A percentile compares a stretch with the other conserved stretches of the same genome.
Conservation (phyloP, 2,329 filamentous ascomycete genomes). For the Westerdykella sp. region DNA sequence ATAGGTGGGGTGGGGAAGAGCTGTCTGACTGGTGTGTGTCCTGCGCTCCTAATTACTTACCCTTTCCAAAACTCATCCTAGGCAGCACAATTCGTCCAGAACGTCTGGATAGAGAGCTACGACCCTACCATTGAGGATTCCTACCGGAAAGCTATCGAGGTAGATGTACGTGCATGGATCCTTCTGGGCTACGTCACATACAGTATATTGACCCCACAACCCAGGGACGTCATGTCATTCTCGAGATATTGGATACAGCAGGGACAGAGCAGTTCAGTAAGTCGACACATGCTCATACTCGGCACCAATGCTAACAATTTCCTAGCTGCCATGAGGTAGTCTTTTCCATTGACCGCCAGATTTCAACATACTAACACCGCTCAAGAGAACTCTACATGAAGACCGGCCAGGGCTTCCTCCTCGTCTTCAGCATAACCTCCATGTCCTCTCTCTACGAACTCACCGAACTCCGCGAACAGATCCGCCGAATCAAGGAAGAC, state of each 20-base stretch:
- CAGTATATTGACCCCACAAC: slow-evolving; percentile 5
- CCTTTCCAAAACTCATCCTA: slow-evolving; percentile 10
- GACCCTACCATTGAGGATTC: slow-evolving; percentile 59
- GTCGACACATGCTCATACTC: slow-evolving; percentile 27
- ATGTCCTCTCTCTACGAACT: slow-evolving; percentile 77
- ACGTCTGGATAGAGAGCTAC: slow-evolving; percentile 81
- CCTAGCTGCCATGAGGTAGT: slow-evolving; percentile 53
- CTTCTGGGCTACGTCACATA: background rate
- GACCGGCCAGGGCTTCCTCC: slow-evolving; percentile 81
- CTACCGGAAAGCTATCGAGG: slow-evolving; percentile 57
- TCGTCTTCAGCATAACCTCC: slow-evolving; percentile 89
- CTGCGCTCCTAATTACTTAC: background rate
- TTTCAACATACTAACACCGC: background rate
- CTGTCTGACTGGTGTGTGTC: slow-evolving; percentile 70
- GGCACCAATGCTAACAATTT: slow-evolving; percentile 11
- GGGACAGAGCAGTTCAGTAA: slow-evolving; percentile 89
- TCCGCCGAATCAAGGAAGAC: slow-evolving; percentile 84
- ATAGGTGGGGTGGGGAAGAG: slow-evolving; percentile 86
- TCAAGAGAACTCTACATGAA: slow-evolving; percentile 65
- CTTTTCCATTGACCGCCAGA: slow-evolving; percentile 8
- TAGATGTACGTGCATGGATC: slow-evolving; percentile 62
- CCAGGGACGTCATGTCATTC: slow-evolving; percentile 77
- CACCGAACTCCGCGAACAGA: slow-evolving; percentile 75
- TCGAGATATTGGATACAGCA: slow-evolving; percentile 89
- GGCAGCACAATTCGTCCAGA: slow-evolving; percentile 80